Percentiles rank a stretch among this genome's conserved stretches.
Conservation (phyloP, 2,329 filamentous ascomycete species). For the Neonectria magnoliae region DNA sequence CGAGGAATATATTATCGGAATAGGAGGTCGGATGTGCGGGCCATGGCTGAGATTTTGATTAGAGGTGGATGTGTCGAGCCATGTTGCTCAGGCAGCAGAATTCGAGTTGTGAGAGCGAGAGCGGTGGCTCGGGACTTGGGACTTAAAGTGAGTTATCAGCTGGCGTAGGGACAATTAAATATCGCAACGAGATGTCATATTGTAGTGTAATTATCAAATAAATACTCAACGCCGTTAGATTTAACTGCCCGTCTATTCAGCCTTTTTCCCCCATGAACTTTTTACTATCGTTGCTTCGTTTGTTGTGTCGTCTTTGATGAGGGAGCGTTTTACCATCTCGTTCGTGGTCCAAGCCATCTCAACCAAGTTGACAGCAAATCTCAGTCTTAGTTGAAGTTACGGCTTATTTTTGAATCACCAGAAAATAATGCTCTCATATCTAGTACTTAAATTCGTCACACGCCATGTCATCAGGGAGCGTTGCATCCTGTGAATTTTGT, state of each 20-base stretch:
- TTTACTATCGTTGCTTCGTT: background rate
- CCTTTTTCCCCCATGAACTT: background rate
- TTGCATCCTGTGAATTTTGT: background rate
- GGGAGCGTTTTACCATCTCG: background rate
- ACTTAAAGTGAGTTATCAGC: conserved; percentile 3
- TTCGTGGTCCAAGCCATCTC: background rate
- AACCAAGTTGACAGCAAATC: background rate
- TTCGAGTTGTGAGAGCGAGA: conserved; percentile 16
- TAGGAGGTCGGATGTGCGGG: background rate
- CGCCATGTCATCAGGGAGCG: background rate
- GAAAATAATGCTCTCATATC: background rate
- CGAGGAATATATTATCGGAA: background rate
- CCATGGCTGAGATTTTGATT: background rate
- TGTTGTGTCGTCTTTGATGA: background rate
- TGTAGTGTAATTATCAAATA: background rate
- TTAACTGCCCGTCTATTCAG: background rate
- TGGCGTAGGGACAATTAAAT: background rate
- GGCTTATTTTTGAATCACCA: background rate
- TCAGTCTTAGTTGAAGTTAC: background rate
- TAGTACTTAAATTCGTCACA: background rate
- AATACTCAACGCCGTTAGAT: background rate
- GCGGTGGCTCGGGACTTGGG: background rate
- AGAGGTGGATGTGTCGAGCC: conserved; percentile 10
- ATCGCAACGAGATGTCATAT: background rate
- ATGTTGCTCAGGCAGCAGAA: conserved; percentile 29